phyloP scores from a whole-genome alignment of 257 asterid species.

The Nicotiana paniculata region DNA sequence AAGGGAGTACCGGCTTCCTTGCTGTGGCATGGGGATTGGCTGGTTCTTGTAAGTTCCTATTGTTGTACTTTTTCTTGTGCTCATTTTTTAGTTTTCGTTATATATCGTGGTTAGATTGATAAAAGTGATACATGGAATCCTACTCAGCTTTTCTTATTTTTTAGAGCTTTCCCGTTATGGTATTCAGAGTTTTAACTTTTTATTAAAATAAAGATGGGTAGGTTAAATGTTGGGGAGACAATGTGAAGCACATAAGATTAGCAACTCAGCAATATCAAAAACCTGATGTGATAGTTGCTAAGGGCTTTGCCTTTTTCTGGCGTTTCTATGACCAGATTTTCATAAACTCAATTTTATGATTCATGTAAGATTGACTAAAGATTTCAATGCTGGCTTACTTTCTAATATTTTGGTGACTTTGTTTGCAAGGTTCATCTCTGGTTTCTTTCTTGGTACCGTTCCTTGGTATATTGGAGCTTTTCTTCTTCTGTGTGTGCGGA shows the following conservation, averaged over 20 bases:
- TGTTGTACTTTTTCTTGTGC: background rate
- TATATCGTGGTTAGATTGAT: background rate
- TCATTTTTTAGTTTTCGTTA: background rate
- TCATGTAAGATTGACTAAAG: background rate
- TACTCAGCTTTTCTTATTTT: background rate
- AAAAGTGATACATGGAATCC: background rate
- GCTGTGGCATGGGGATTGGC: conserved; percentile 90
- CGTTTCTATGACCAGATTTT: background rate
- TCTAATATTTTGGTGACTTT: background rate
- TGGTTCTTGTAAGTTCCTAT: conserved; percentile 76
- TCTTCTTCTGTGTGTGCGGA: conserved; percentile 63
- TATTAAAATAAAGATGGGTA: background rate
- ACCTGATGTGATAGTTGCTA: background rate
- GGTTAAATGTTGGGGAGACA: background rate
- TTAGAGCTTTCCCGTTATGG: background rate
- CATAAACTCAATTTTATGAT: background rate
- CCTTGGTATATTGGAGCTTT: conserved; percentile 95
- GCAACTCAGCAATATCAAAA: background rate
- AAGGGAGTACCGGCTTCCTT: conserved; percentile 71
- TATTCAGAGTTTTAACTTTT: background rate
- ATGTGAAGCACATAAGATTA: background rate
- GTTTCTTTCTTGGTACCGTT: conserved; percentile 76
- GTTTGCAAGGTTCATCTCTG: conserved; percentile 62
- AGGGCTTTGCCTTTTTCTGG: background rate
- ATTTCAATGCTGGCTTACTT: background rate